Percentiles rank a stretch among this genome's conserved stretches.
phyloP scores from a whole-genome alignment of 163 green algal genomes.

The Chlorella variabilis region DNA sequence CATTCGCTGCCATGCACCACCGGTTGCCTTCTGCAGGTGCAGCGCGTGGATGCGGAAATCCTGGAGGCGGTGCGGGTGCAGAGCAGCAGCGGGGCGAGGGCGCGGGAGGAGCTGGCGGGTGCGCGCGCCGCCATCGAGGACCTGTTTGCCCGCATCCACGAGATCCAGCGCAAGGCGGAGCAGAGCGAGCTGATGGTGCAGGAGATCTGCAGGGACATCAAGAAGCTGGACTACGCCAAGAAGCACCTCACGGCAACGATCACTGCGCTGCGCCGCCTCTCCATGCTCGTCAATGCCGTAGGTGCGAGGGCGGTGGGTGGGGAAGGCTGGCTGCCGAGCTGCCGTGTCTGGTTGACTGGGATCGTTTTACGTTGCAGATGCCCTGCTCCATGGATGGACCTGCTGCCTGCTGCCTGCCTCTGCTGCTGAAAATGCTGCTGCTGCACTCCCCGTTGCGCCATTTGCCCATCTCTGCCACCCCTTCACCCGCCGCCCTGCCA shows the following conservation, averaged over 20 bases:
- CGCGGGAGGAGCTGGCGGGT: conserved; percentile 79
- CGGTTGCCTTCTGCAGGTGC: conserved; percentile 73
- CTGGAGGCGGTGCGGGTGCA: conserved; percentile 86
- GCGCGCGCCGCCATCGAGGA: conserved; percentile 86
- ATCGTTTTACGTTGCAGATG: too few relatives aligned
- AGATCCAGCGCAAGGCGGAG: conserved; percentile 91
- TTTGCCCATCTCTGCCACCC: too few relatives aligned
- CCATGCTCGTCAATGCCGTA: conserved; percentile 86
- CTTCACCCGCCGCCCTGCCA: too few relatives aligned
- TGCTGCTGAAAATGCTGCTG: too few relatives aligned
- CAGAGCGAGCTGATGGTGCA: conserved; percentile 94
- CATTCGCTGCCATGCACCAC: too few relatives aligned
- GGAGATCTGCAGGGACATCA: conserved; percentile 97
- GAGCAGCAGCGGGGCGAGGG: conserved; percentile 72
- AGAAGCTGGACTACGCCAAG: conserved; percentile 97
- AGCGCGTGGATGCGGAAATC: conserved; percentile 90
- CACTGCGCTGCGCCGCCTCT: conserved; percentile 87
- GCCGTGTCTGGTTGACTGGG: too few relatives aligned
- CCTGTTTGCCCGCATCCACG: conserved; percentile 81
- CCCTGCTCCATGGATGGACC: too few relatives aligned
- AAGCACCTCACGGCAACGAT: conserved; percentile 95
- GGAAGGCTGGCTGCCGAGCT: background rate
- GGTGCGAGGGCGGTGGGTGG: conserved; percentile 32
- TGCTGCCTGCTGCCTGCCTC: background rate
- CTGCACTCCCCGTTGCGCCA: too few relatives aligned